Evolutionary conservation across 2,329 filamentous ascomycete genomes (phyloP).

Genomic region (Hypoxylon sp.): DNA sequence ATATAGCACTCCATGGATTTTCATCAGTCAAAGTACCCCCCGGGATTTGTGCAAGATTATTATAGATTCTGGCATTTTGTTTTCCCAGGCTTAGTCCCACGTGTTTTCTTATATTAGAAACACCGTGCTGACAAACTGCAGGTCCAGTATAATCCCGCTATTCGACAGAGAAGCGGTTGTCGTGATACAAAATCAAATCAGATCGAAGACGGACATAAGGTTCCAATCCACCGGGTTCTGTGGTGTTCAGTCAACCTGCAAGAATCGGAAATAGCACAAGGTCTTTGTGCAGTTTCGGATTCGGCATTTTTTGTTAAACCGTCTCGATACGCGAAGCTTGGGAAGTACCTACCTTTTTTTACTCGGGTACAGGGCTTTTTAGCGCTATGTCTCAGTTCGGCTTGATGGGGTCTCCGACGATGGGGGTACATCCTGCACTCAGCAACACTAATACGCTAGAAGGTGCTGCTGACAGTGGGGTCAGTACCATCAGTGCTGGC

Average conservation of each 20-base stretch:
- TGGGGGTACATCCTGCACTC: conserved; percentile 48
- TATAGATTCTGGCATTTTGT: not conserved
- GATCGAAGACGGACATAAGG: conserved; percentile 31
- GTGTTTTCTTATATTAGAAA: conserved; percentile 21
- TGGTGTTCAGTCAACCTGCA: conserved; percentile 28
- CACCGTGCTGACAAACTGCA: conserved; percentile 34
- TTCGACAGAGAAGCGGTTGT: conserved; percentile 12
- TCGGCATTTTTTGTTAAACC: conserved; percentile 36
- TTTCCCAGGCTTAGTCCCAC: conserved; percentile 11
- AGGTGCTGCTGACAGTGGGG: conserved; percentile 45
- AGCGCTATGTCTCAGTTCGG: conserved; percentile 46
- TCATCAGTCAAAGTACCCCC: conserved; percentile 23
- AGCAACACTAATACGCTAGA: conserved; percentile 51
- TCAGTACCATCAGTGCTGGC: conserved; percentile 43
- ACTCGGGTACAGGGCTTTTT: conserved; percentile 20
- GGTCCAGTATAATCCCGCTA: conserved; percentile 12
- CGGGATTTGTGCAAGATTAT: conserved; percentile 11
- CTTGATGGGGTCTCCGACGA: conserved; percentile 46
- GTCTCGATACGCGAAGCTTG: conserved; percentile 6
- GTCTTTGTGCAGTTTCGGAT: conserved; percentile 25
- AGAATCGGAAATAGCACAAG: conserved; percentile 38
- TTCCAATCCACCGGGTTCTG: conserved; percentile 15
- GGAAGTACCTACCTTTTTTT: conserved; percentile 4
- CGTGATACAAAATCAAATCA: conserved; percentile 24
- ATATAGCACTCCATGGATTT: conserved; percentile 19